These are phyloP conservation scores for Xylaria longipes DNA, from an alignment of 495 filamentous ascomycete genomes.

Conservation along the genomic window DNA sequence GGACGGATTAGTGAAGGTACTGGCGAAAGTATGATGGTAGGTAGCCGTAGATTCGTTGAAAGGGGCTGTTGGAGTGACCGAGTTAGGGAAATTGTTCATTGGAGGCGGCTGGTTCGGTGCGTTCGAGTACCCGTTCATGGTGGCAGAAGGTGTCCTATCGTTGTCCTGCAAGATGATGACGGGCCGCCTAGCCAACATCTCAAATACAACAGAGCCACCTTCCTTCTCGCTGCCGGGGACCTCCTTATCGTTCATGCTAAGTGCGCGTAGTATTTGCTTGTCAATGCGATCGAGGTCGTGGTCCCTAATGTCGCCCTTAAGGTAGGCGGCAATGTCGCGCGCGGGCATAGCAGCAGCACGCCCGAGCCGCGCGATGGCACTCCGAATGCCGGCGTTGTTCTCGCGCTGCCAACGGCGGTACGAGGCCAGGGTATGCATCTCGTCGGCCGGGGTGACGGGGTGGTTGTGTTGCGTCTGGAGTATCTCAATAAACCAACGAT, in stretches of 20 bases:
- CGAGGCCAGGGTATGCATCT: constrained; percentile 40
- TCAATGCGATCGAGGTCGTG: constrained; percentile 37
- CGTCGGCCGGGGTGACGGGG: constrained; percentile 35
- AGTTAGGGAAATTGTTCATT: constrained; percentile 40
- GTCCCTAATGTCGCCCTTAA: constrained; percentile 35
- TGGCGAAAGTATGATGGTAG: constrained; percentile 10
- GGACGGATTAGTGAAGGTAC: constrained; percentile 1
- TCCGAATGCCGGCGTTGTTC: constrained; percentile 39
- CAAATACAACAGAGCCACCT: constrained; percentile 29
- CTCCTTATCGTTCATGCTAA: constrained; percentile 37
- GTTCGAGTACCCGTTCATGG: constrained; percentile 5
- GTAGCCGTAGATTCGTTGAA: constrained; percentile 7
- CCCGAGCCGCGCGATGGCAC: constrained; percentile 31
- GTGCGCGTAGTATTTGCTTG: constrained; percentile 35
- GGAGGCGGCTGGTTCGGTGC: constrained; percentile 22
- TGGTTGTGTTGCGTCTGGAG: constrained; percentile 36
- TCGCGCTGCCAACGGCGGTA: constrained; percentile 42
- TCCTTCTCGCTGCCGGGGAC: constrained; percentile 18
- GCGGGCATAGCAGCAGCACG: constrained; percentile 39
- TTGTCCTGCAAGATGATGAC: constrained; percentile 39
- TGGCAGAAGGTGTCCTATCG: neutral
- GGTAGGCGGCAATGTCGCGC: constrained; percentile 32
- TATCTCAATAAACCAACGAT: constrained; percentile 39
- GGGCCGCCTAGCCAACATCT: constrained; percentile 33
- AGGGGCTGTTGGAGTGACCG: constrained; percentile 29